These are phyloP conservation scores for Cucurbita pepo DNA, from an alignment of 306 rosid species.

Conservation along the genomic window DNA sequence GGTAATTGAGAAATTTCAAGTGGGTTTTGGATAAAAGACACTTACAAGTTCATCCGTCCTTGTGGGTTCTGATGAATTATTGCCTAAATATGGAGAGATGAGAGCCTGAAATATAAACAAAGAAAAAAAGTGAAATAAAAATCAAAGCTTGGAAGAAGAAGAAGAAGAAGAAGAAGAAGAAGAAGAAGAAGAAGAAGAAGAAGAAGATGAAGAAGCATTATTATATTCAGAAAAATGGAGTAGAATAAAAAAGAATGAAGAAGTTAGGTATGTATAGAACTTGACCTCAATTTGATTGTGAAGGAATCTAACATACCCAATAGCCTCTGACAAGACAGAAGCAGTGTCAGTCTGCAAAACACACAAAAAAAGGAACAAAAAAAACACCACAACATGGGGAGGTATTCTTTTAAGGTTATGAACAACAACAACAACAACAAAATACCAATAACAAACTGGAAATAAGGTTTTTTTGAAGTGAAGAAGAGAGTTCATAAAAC, in stretches of 20 bases:
- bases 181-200: not conserved
- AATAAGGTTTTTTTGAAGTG: not conserved
- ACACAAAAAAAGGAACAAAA: conserved; percentile 10
- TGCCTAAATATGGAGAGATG: conserved; percentile 3
- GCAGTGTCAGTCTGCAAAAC: conserved; percentile 97
- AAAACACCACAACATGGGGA: not conserved
- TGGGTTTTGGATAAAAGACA: not conserved
- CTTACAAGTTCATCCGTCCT: not conserved
- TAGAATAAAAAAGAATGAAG: not conserved
- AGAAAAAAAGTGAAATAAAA: not conserved
- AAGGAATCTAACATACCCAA: conserved; percentile 77
- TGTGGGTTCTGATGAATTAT: not conserved
- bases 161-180: not conserved
- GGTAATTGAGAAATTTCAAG: not conserved
- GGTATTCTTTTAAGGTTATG: conserved; percentile 1
- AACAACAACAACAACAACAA: not conserved
- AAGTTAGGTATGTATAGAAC: conserved; percentile 10
- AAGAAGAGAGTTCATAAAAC: not conserved
- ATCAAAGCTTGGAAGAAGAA: not conserved
- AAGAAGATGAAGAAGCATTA: not conserved
- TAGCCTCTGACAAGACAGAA: conserved; percentile 78
- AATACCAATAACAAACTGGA: not conserved
- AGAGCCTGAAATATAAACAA: conserved; percentile 35
- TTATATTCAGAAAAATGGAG: not conserved
- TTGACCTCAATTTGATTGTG: conserved; percentile 82